These are phyloP conservation scores for Yarrowia bubula DNA, from an alignment of 805 yeast species.

Conservation along the genomic window DNA sequence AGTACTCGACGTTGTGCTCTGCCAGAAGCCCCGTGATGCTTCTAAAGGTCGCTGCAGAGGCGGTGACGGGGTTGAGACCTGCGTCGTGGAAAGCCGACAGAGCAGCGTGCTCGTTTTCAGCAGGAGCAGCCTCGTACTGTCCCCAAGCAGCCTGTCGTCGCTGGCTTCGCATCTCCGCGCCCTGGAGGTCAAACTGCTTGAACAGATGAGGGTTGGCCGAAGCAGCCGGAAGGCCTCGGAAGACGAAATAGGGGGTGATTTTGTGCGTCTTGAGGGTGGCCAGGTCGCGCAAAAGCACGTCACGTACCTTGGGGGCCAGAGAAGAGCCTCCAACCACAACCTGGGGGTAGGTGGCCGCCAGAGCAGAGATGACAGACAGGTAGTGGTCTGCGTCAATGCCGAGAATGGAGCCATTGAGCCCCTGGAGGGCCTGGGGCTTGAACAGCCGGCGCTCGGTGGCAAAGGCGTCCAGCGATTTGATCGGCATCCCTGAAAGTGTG, in stretches of 20 bases:
- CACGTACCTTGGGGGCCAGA: conserved; percentile 55
- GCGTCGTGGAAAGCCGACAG: conserved; percentile 36
- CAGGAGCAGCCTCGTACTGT: conserved; percentile 41
- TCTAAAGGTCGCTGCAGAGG: conserved; percentile 32
- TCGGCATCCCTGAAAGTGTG: conserved; percentile 32
- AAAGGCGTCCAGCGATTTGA: conserved; percentile 63
- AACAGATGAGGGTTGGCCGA: conserved; percentile 36
- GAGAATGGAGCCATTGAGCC: conserved; percentile 61
- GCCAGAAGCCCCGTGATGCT: conserved; percentile 60
- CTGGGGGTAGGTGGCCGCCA: conserved; percentile 15
- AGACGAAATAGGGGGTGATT: conserved; percentile 77
- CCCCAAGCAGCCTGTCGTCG: conserved; percentile 42
- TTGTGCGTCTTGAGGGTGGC: conserved; percentile 56
- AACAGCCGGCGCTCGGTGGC: conserved; percentile 66
- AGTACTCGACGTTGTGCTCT: conserved; percentile 56
- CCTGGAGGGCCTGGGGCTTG: conserved; percentile 59
- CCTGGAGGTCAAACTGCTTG: conserved; percentile 27
- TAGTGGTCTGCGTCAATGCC: conserved; percentile 87
- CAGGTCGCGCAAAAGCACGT: conserved; percentile 63
- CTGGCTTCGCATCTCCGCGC: conserved; percentile 30
- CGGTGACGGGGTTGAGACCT: conserved; percentile 28
- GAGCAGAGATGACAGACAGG: conserved; percentile 49
- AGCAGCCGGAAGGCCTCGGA: conserved; percentile 60
- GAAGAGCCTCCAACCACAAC: conserved; percentile 17
- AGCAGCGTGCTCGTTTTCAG: conserved; percentile 33